Base-by-base conservation (phyloP, 495 filamentous ascomycete genomes). In the Talaromyces proteolyticus region DNA sequence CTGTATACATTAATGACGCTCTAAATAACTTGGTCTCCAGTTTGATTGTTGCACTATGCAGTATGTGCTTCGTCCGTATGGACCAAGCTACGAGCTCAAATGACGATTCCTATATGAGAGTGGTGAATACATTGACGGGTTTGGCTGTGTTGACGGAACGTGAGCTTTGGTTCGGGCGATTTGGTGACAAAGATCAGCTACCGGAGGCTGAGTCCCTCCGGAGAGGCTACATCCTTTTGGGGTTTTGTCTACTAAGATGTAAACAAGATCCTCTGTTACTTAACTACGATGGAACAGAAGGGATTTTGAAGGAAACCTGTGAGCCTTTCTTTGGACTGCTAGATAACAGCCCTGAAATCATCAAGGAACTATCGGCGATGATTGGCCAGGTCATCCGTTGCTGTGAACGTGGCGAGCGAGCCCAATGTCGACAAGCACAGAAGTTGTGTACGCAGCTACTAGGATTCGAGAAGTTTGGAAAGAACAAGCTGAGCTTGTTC, bases 1-100 rank as follows among this genome's bases (percentile, higher is more conserved):
- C 72, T 21, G 49, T 73, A n/a, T 63, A 57, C 3, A 65, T 75
- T 21, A 59, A 68, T 51, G 68, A 73, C 52, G 72, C 72, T 4
- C 50, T 73, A 3, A 72, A 57, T 60, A 75, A 75, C 43, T 65
- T 73, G 16, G 52, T 61, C 22, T 59, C 61, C n/a, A 75, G 72
- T 51, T 60, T 75, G 11, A 51, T 71, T 22, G 62, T 58, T 40
- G 67, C 67, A 3, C 56, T 75, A 36, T 73, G 72, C 47, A 67
- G 68, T 7, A 72, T 75, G 63, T 66, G 64, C 41, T 65, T 73
- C 22, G 63, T 66, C 18, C 64, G 69, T 62, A 63, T 47, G 50
- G 54, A 4, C 12, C 52, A n/a, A 52, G 47, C 26, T 34, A 49
- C 2, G 19, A 16, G 42, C 20, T 42, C 34, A 23, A 51, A 63